A percentile compares a stretch with the other conserved stretches of the same genome.
Evolutionary conservation across 768 basidiomycete species (phyloP).

Genomic region (Leucogyrophana mollusca): DNA sequence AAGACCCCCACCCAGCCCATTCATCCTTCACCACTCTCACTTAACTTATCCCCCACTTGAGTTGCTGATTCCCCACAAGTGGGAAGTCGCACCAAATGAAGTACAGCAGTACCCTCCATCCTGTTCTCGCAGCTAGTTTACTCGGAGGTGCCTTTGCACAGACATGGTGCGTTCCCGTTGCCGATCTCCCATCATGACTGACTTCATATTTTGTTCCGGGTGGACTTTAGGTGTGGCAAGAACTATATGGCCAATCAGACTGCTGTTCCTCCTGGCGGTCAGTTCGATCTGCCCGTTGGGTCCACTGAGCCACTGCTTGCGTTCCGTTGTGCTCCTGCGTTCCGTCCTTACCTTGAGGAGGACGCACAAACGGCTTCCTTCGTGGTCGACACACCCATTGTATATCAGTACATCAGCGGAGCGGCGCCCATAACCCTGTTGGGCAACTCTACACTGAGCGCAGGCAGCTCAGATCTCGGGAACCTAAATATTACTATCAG

Average conservation of each 20-base stretch:
- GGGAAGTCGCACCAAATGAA: constrained; percentile 14
- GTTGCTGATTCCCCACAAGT: no score
- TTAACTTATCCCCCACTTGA: no score
- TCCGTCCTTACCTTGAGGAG: constrained; percentile 46
- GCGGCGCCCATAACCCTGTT: constrained; percentile 29
- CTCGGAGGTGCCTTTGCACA: constrained; percentile 14
- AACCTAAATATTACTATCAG: constrained; percentile 28
- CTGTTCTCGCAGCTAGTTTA: constrained; percentile 10
- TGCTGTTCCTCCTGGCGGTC: constrained; percentile 43
- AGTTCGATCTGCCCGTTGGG: constrained; percentile 36
- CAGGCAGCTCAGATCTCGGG: constrained; percentile 7
- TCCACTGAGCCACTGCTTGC: constrained; percentile 40
- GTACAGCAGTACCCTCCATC: constrained; percentile 3
- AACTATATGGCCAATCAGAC: constrained; percentile 42
- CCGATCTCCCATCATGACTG: not conserved
- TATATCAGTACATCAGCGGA: constrained; percentile 32
- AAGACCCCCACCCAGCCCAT: no score
- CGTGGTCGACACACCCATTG: constrained; percentile 39
- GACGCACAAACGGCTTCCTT: constrained; percentile 28
- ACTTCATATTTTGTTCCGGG: not conserved
- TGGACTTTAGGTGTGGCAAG: constrained; percentile 47
- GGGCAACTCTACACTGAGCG: not conserved
- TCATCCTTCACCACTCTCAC: no score
- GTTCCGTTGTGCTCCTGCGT: constrained; percentile 45
- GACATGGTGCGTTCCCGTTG: constrained; percentile 20